phyloP scores from a whole-genome alignment of 2,329 filamentous ascomycete species.

The Fusarium sp. region DNA sequence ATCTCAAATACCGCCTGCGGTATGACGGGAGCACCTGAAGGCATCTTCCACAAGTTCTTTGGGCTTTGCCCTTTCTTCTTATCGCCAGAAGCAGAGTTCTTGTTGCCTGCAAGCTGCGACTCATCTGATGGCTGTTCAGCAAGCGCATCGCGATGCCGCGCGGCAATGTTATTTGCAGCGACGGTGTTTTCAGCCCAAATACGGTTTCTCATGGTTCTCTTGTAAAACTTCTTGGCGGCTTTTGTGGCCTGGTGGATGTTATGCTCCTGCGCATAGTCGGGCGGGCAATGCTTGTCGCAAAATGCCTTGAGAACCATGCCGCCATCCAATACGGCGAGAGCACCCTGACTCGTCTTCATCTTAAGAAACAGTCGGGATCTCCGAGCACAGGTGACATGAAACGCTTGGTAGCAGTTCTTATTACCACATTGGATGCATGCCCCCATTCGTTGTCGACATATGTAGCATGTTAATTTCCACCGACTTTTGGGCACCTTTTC shows the following conservation, averaged over 20 bases:
- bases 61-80: slow-evolving; percentile 70
- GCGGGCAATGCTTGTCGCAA: slow-evolving; percentile 93
- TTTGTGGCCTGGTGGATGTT: slow-evolving; percentile 82
- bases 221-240: slow-evolving; percentile 90
- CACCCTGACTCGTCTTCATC: slow-evolving; percentile 93
- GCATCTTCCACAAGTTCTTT: slow-evolving; percentile 81
- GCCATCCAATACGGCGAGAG: slow-evolving; percentile 80
- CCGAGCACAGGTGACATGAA: slow-evolving; percentile 95
- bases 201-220: slow-evolving; percentile 85
- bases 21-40: slow-evolving; percentile 94
- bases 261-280: slow-evolving; percentile 89
- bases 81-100: slow-evolving; percentile 80
- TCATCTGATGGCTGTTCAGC: slow-evolving; percentile 82
- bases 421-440: slow-evolving; percentile 98
- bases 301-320: slow-evolving; percentile 90
- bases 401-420: slow-evolving; percentile 96
- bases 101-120: slow-evolving; percentile 84
- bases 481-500: slow-evolving; percentile 96
- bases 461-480: slow-evolving; percentile 95
- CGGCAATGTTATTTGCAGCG: slow-evolving; percentile 83
- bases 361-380: slow-evolving; percentile 88
- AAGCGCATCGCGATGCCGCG: slow-evolving; percentile 72
- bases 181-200: slow-evolving; percentile 94
- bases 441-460: slow-evolving; percentile 97
- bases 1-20: slow-evolving; percentile 88